Evolutionary conservation across 1,284 basidiomycete genomes (phyloP).

Genomic region (Fomitopsis palustris): DNA sequence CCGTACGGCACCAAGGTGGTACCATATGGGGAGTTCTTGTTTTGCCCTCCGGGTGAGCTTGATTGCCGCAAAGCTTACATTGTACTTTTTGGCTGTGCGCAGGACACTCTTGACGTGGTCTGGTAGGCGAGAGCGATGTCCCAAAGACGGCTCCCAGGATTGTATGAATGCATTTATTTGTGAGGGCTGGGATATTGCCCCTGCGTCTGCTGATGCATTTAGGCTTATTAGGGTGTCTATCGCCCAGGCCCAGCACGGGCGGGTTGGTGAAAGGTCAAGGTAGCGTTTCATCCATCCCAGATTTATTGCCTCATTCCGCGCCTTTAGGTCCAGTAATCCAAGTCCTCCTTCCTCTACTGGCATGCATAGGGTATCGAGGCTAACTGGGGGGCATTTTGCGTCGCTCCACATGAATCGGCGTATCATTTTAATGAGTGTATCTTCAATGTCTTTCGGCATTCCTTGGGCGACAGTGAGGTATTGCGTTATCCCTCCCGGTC

Average conservation of each 20-base stretch:
- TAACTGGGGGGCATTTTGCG: neutral
- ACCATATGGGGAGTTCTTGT: neutral
- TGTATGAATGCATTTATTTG: too few relatives aligned
- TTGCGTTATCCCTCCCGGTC: slow-evolving; percentile 19
- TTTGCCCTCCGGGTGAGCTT: neutral
- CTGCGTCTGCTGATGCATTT: too few relatives aligned
- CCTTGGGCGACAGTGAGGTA: slow-evolving; percentile 25
- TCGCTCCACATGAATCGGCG: neutral
- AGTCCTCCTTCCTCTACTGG: neutral
- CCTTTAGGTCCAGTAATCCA: neutral
- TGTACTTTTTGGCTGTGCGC: too few relatives aligned
- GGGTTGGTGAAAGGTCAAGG: too few relatives aligned
- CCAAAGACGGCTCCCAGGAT: too few relatives aligned
- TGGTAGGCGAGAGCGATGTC: too few relatives aligned
- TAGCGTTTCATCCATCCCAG: neutral
- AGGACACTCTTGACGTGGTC: too few relatives aligned
- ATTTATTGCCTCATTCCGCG: neutral
- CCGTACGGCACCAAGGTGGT: neutral
- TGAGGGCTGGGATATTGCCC: too few relatives aligned
- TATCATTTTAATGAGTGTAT: neutral
- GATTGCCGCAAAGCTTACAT: too few relatives aligned
- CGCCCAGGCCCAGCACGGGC: too few relatives aligned
- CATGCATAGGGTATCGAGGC: neutral
- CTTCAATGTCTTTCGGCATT: slow-evolving; percentile 18
- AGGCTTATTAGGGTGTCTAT: too few relatives aligned